A percentile compares a stretch with the other conserved stretches of the same genome.
Evolutionary conservation across 108 stramenopile species (phyloP).

Genomic region (Skeletonema marinoi): DNA sequence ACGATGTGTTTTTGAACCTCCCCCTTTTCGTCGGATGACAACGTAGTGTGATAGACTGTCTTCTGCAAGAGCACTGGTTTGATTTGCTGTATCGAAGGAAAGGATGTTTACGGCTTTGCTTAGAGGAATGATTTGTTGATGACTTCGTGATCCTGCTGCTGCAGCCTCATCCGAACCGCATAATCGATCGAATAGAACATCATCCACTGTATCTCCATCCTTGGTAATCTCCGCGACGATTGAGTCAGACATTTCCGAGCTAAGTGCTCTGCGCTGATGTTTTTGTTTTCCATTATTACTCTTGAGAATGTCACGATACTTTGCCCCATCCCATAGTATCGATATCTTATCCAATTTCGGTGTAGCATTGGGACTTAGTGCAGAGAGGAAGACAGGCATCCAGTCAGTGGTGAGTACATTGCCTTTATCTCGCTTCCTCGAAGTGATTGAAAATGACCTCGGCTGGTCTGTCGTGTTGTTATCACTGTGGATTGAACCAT

Average conservation of each 20-base stretch:
- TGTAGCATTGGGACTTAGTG: constrained; percentile 16
- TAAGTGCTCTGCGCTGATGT: constrained; percentile 7
- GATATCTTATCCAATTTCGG: constrained; percentile 16
- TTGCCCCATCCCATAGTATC: constrained; percentile 53
- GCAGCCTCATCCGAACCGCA: not conserved
- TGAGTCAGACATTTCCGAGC: constrained; percentile 17
- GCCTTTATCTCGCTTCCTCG: constrained; percentile 13
- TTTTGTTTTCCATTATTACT: not conserved
- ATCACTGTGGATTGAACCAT: not conserved
- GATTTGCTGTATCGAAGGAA: not conserved
- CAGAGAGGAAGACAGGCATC: constrained; percentile 40
- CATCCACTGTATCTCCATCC: constrained; percentile 47
- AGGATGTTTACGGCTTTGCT: constrained; percentile 30
- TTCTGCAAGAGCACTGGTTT: constrained; percentile 11
- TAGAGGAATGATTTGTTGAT: constrained; percentile 23
- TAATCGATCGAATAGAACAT: constrained; percentile 35
- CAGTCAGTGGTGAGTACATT: constrained; percentile 32
- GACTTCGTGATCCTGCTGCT: not conserved
- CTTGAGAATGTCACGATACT: constrained; percentile 36
- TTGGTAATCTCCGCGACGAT: constrained; percentile 38
- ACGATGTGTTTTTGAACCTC: constrained; percentile 50
- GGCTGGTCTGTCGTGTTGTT: constrained; percentile 9
- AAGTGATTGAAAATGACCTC: constrained; percentile 27
- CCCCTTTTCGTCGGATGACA: constrained; percentile 50
- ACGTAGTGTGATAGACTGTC: constrained; percentile 41